Base-by-base conservation (phyloP, 2,329 filamentous ascomycete genomes). In the Teratosphaeriaceae sp. region DNA sequence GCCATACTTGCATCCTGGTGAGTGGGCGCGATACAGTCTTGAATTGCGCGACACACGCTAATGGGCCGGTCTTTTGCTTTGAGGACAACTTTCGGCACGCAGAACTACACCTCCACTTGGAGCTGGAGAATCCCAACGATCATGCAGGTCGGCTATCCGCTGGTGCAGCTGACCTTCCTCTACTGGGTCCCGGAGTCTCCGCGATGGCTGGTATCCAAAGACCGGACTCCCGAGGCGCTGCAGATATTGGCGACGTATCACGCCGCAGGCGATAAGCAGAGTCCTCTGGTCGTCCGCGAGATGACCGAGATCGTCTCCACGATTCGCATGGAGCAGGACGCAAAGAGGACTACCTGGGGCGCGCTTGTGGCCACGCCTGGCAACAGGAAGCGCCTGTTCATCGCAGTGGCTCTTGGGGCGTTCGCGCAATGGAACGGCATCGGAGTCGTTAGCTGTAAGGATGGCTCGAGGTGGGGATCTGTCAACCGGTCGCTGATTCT, bases 251-350 rank as follows among this genome's bases (percentile, higher is more conserved):
- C 73, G 40, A 76, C 78, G 56, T 77, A 80, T 58, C 80, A 84
- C 54, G 78, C 72, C 16, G 77, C 78, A 15, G 80, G 80, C 23
- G 69, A 82, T 53, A 60, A 57, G 41, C 67, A 74, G 57, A 75
- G 82, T 54, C 59, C 74, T 2, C 76, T 77, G 1, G 81, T 85
- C 7, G 75, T 80, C 53, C 80, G 80, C 57, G 78, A 85, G 59
- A 82, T 72, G 60, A 72, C 71, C 34, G 80, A 85, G 64, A 85
- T 85, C 29, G 13, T 30, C 3, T 24, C 47, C 12, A 45, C 46
- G 5, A 47, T 51, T 27, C 30, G 30, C 11, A 20, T 47, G 11
- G 47, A 49, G 36, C 42, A 49, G 27, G 38, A 33, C 19, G 37
- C 37, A 12, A 43, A 45, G 16, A 21, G 24, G 18, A 43, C 40